Base-by-base conservation (phyloP, 23 red algal species). In the Gracilaria caudata region DNA sequence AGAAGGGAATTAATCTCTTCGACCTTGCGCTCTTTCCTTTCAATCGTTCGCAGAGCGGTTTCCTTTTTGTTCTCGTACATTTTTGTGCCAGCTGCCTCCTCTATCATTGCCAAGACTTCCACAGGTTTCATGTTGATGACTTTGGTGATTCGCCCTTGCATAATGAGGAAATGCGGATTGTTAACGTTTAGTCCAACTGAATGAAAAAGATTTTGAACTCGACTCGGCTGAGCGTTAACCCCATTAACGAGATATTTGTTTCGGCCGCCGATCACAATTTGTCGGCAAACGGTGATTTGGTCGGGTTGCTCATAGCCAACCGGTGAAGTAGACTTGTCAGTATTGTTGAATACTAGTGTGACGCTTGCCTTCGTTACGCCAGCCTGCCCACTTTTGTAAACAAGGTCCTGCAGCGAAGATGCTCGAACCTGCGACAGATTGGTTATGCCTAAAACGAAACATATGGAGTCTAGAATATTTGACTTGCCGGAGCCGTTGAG, bases 111-210 rank as follows among this genome's bases (percentile, higher is more conserved):
- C 73, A 99, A 53, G 33, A 99, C 83, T 82, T 95, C 97, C 14
- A 38, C 68, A 17, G 97, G 97, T 74, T 99, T 99, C 97, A 99
- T 99, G 64, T 93, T 91, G 66, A 99, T 95, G 1, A 99, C 97
- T 80, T 95, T 99, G 38, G 97, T 99, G 58, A 99, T 99, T 38
- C 97, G 68, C 14, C 97, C 97, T 77, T 99, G 97, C 97, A 99
- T 99, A 58, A 99, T 99, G 45, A 99, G 93, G 81, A 99, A 99
- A 80, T 99, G 97, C 0, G 97, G 97, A 46, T 99, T 99, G 73
- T 99, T 99, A 7, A 99, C 97, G 64, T 99, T 99, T 4, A 99
- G 79, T n/a, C 94, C 93, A 51, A 99, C 97, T 21, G 89, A 94
- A 68, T 99, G 97, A 53, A 99, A 99, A 26, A 99, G 70, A 82